These are phyloP conservation scores for Brassica nigra DNA, from an alignment of 345 rosid species.

Conservation along the genomic window DNA sequence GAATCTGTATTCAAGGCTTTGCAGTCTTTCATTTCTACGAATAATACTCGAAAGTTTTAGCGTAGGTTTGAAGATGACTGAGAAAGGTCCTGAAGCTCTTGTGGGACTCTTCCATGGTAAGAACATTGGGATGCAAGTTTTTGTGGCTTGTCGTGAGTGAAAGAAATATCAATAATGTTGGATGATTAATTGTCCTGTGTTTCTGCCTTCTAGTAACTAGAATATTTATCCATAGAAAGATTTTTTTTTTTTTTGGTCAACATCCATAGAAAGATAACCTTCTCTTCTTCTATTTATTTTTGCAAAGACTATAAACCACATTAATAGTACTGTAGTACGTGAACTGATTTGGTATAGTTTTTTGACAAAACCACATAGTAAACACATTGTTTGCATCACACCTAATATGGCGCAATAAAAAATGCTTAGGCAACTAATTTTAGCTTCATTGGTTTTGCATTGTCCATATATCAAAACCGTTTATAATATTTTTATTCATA, in stretches of 20 bases:
- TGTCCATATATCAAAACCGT: neutral
- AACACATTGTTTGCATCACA: neutral
- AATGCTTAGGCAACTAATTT: conserved; percentile 1
- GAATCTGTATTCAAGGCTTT: neutral
- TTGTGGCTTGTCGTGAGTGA: neutral
- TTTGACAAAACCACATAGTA: neutral
- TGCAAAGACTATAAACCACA: too few species aligned
- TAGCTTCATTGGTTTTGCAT: neutral
- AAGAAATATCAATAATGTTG: too few species aligned
- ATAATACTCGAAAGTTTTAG: too few species aligned
- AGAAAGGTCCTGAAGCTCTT: neutral
- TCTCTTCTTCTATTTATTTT: too few species aligned
- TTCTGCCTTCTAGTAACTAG: neutral
- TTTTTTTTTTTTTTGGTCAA: too few species aligned
- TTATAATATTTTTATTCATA: neutral
- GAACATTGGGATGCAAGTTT: neutral
- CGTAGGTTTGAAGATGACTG: neutral
- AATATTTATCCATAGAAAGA: too few species aligned
- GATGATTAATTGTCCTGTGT: neutral
- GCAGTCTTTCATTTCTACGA: neutral
- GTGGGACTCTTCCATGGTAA: neutral
- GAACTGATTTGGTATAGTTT: neutral
- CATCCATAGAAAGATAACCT: too few species aligned
- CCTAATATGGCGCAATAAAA: neutral
- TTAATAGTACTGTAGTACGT: neutral